These are phyloP conservation scores for Gautieria morchelliformis DNA, from an alignment of 768 basidiomycete species.

Conservation along the genomic window DNA sequence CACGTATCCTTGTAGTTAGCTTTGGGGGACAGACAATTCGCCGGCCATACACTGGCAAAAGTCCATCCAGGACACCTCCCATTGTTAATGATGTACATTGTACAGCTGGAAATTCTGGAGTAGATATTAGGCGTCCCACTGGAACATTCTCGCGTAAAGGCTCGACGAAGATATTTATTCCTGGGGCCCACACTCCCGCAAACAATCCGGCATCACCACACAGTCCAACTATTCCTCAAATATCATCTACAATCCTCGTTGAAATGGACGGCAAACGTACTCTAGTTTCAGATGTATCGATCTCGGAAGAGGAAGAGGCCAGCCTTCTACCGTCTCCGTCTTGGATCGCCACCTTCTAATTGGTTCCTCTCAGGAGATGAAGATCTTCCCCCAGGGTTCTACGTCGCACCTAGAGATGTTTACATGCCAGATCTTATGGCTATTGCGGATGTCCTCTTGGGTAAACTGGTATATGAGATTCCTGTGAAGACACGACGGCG, in stretches of 20 bases:
- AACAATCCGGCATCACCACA: conserved; percentile 23
- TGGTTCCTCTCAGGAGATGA: conserved; percentile 23
- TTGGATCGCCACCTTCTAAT: conserved; percentile 65
- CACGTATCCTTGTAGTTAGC: conserved; percentile 65
- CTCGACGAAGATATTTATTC: conserved; percentile 33
- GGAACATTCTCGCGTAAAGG: not conserved
- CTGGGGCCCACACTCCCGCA: conserved; percentile 44
- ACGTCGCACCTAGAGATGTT: conserved; percentile 63
- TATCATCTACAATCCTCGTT: conserved; percentile 24
- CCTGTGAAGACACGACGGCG: not conserved
- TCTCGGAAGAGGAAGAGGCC: conserved; percentile 20
- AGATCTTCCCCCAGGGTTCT: conserved; percentile 58
- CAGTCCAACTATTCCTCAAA: conserved; percentile 5
- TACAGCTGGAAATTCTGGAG: not conserved
- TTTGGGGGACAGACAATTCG: conserved; percentile 74
- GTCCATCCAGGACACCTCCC: not conserved
- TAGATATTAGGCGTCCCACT: not conserved
- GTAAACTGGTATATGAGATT: conserved; percentile 51
- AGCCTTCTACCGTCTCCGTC: conserved; percentile 52
- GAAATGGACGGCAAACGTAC: conserved; percentile 23
- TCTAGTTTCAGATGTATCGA: not conserved
- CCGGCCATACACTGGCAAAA: conserved; percentile 34
- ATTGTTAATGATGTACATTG: not conserved
- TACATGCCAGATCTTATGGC: conserved; percentile 81
- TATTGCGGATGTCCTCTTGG: conserved; percentile 62